phyloP scores from a whole-genome alignment of 176 grass and related monocot genomes.

The Tillandsia leiboldiana region DNA sequence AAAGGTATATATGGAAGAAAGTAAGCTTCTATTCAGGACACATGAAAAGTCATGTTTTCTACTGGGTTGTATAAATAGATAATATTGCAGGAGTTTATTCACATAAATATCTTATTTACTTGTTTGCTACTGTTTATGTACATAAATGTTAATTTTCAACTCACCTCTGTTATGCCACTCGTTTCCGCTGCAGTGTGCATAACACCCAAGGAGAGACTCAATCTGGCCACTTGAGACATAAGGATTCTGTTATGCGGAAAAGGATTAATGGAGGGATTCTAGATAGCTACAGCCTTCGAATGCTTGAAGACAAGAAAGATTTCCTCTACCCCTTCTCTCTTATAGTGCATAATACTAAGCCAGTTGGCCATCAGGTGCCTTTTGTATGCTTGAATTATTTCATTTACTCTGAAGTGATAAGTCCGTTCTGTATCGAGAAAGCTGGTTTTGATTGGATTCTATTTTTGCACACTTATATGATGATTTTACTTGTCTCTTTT shows the following conservation, averaged over 20 bases:
- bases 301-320: conserved; percentile 77
- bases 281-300: conserved; percentile 59
- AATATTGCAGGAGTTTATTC: no score
- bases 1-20: no score
- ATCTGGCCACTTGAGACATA: conserved; percentile 35
- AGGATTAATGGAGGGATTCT: conserved; percentile 76
- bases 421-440: conserved; percentile 2
- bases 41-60: background rate
- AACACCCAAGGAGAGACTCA: conserved; percentile 38
- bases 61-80: background rate
- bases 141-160: background rate
- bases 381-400: background rate
- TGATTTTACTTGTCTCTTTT: conserved; percentile 22
- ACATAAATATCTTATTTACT: no score
- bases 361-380: conserved; percentile 88
- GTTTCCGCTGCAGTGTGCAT: conserved; percentile 37
- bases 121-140: no score
- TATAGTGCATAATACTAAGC: conserved; percentile 89
- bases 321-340: conserved; percentile 88
- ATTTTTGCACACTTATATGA: conserved; percentile 19
- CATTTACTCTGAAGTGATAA: conserved; percentile 4
- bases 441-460: conserved; percentile 8
- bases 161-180: background rate
- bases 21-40: no score
- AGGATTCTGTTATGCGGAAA: conserved; percentile 51